These are phyloP conservation scores for Blepharisma stoltei DNA, from an alignment of 73 alveolate species.

Conservation along the genomic window DNA sequence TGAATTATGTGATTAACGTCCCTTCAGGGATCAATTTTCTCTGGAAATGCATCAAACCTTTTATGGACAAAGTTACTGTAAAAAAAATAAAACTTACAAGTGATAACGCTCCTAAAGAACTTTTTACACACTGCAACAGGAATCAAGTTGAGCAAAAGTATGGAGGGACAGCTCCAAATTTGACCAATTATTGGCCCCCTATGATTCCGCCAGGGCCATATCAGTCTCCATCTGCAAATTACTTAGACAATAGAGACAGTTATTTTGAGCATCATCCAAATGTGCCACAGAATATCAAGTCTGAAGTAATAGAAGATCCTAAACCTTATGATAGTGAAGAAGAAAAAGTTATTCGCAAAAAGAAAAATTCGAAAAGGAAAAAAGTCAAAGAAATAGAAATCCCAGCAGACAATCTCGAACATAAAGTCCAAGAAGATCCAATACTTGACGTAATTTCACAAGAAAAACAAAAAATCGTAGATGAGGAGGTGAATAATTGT, in stretches of 20 bases:
- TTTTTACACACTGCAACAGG: slow-evolving; percentile 11
- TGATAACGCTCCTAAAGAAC: slow-evolving; percentile 22
- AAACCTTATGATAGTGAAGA: background rate
- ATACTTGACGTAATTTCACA: background rate
- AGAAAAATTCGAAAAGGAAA: background rate
- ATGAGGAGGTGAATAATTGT: background rate
- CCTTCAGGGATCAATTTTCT: background rate
- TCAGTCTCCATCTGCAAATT: background rate
- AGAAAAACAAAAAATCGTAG: background rate
- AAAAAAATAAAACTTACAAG: slow-evolving; percentile 32
- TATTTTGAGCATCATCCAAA: background rate
- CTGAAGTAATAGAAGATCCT: background rate
- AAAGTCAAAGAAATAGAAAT: background rate
- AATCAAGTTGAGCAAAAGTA: slow-evolving; percentile 30
- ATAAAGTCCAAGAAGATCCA: slow-evolving; percentile 1
- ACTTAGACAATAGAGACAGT: background rate
- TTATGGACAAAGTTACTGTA: slow-evolving; percentile 28
- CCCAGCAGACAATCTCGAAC: background rate
- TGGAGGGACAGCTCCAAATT: slow-evolving; percentile 41
- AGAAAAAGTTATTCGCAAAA: background rate
- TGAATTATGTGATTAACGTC: slow-evolving; percentile 26
- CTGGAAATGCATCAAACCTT: slow-evolving; percentile 34
- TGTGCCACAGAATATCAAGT: background rate
- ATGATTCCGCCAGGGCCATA: slow-evolving; percentile 7
- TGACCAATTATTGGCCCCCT: slow-evolving; percentile 39